Evolutionary conservation across 495 filamentous ascomycete species (phyloP), one percentile per base, ranked within the genome.

Genomic region (Rostrohypoxylon terebratum): DNA sequence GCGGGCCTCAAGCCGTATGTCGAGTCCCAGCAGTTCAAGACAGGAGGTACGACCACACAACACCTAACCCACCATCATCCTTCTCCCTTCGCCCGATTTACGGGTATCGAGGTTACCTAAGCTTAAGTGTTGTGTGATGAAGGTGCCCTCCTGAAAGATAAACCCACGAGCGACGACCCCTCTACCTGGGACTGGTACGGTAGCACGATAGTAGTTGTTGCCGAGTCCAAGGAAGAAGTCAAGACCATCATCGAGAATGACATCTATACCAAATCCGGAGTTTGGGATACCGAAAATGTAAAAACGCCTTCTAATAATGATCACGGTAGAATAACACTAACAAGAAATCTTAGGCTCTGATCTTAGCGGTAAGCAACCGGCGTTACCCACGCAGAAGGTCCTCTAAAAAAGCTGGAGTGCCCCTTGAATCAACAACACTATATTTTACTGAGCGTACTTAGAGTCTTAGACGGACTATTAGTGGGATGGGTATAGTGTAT

Each of bases 251-350:
- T 98, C 51, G 86, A 87, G 78, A 83, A 89, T 11, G 94, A 98
- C 77, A 83, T 93, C 6, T 97, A 97, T 75, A 81, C 83, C 16
- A 81, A 75, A 59, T 78, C 69, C n/a, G 90, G 87, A 0, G 92
- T 98, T 13, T 97, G 94, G 94, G 93, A 97, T 85, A 82, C 90
- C 68, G 87, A 90, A 16, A 94, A 92, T 76, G 90, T 92, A 66
- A 66, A 75, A 76, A 9, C 58, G 1, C 33, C 31, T 45, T 25
- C 40, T 59, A 20, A 38, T 18, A 58, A 69, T n/a, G n/a, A 45
- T 20, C 28, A 42, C 1, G 2, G 31, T 28, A 38, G 20, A 28
- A 31, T 7, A 3, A 28, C 14, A 5, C 75, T 77, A 68, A 78
- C 50, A 44, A 11, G n/a, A 6, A 34, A 59, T 21, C 21, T 14